Percentiles rank a stretch among this genome's conserved stretches.
phyloP scores from a whole-genome alignment of 2,329 filamentous ascomycete genomes.

The Lithohypha guttulata region DNA sequence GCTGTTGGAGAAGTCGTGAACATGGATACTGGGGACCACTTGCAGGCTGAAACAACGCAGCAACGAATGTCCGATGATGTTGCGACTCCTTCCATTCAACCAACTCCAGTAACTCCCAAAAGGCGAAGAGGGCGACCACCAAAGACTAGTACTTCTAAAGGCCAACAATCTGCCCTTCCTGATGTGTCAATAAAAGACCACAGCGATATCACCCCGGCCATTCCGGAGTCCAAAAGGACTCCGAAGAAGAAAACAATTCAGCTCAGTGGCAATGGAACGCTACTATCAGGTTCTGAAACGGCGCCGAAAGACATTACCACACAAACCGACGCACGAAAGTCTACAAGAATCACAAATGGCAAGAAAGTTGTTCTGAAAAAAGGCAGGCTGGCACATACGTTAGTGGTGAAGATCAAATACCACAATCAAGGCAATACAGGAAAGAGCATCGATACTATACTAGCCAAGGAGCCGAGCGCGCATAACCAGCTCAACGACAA shows the following conservation, averaged over 20 bases:
- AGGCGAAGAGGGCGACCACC: conserved; percentile 5
- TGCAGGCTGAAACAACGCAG: not conserved
- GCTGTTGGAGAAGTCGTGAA: too few relatives aligned
- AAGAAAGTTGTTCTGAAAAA: conserved; percentile 15
- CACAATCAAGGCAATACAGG: conserved; percentile 36
- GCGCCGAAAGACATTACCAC: not conserved
- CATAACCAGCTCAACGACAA: too few relatives aligned
- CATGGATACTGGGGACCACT: too few relatives aligned
- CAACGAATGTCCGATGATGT: not conserved
- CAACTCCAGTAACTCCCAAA: not conserved
- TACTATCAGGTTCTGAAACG: too few relatives aligned
- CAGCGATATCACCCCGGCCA: not conserved
- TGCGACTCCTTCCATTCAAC: not conserved
- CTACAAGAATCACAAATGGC: not conserved
- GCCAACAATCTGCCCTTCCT: conserved; percentile 6
- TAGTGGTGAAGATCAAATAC: conserved; percentile 14
- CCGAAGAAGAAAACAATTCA: conserved; percentile 44
- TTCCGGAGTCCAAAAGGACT: conserved; percentile 26
- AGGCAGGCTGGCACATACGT: conserved; percentile 17
- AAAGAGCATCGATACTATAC: conserved; percentile 52
- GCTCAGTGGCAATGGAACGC: conserved; percentile 34
- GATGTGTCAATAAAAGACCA: not conserved
- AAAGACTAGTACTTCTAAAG: conserved; percentile 2
- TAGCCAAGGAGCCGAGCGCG: conserved; percentile 26
- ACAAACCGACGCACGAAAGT: not conserved